Evolutionary conservation across 306 rosid genomes (phyloP).

Genomic region (Medicago lupulina): DNA sequence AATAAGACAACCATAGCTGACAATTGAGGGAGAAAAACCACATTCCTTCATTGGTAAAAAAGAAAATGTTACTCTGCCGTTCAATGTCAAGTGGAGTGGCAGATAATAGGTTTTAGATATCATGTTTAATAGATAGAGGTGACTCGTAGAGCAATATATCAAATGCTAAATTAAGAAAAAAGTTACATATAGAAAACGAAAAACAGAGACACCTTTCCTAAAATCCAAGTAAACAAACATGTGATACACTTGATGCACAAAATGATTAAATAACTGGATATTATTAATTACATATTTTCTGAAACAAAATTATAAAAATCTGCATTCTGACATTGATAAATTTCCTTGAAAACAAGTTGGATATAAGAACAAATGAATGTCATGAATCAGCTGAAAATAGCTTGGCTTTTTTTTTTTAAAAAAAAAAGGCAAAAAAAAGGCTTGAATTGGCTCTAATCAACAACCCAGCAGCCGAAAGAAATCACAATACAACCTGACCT

Average conservation of each 20-base stretch:
- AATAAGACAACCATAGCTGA: conserved; percentile 93
- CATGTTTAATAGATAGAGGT: conserved; percentile 27
- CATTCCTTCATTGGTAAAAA: conserved; percentile 71
- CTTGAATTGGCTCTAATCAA: conserved; percentile 14
- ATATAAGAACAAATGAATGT: background rate
- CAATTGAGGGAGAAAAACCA: conserved; percentile 88
- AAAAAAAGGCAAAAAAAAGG: too few species aligned
- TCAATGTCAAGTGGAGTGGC: conserved; percentile 19
- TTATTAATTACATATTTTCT: conserved; percentile 7
- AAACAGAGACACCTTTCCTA: conserved; percentile 4
- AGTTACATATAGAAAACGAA: conserved; percentile 5
- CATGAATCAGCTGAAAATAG: background rate
- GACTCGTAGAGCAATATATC: conserved; percentile 3
- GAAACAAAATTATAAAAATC: conserved; percentile 1
- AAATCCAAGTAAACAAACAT: conserved; percentile 17
- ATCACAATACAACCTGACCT: conserved; percentile 7
- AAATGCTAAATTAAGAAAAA: conserved; percentile 26
- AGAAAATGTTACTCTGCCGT: conserved; percentile 23
- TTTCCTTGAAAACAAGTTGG: conserved; percentile 5
- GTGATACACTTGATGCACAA: conserved; percentile 21
- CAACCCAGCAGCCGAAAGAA: conserved; percentile 16
- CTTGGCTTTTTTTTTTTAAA: too few species aligned
- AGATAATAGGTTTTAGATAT: conserved; percentile 12
- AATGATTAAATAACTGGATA: conserved; percentile 23
- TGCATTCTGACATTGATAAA: background rate